Evolutionary conservation across 2,329 filamentous ascomycete genomes (phyloP), one percentile per base, ranked within the genome.

Genomic region (Chaetothyriales sp.): DNA sequence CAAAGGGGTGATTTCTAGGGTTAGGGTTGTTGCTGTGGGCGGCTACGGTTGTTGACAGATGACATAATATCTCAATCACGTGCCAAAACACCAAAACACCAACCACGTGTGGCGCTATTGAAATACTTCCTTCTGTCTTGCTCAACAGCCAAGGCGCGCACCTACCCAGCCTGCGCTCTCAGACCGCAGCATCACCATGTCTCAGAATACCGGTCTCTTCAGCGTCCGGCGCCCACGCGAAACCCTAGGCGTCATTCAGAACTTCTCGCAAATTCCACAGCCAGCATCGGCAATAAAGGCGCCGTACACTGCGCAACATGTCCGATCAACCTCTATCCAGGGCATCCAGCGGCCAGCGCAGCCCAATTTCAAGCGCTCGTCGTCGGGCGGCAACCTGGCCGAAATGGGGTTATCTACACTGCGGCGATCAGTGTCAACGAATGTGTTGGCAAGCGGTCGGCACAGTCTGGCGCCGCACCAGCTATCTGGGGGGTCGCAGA

Each of bases 201-300:
- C 86, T 71, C 86, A 92, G 71, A 86, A 93, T 63, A 80, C 81
- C 55, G 85, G 84, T 63, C 74, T 92, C 64, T 95, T 90, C 77
- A 95, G 88, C 64, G 86, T 93, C 66, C 87, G 87, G 69, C 83
- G 89, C 64, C 84, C 86, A 60, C 80, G 90, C 76, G 89, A 93
- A 87, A 95, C 92, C 49, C 79, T 96, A 53, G 89, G 84, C 57
- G 82, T 81, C 59, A 80, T 95, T 63, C 90, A 80, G 65, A 80
- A 82, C 66, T 90, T 88, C 66, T 84, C 85, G 18, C 79, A 80
- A 19, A 86, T 98, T 56, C 92, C 92, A 18, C 87, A 94, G 70
- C 90, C 92, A 7, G 78, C 85, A 25, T 96, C 90, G 43, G 86
- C 88, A 43, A 83, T 98, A 77, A 98, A 98, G 73, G 73, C 73